Evolutionary conservation across 139 green algal species (phyloP), one percentile per base, ranked within the genome.

Genomic region (Tetraselmis striata): DNA sequence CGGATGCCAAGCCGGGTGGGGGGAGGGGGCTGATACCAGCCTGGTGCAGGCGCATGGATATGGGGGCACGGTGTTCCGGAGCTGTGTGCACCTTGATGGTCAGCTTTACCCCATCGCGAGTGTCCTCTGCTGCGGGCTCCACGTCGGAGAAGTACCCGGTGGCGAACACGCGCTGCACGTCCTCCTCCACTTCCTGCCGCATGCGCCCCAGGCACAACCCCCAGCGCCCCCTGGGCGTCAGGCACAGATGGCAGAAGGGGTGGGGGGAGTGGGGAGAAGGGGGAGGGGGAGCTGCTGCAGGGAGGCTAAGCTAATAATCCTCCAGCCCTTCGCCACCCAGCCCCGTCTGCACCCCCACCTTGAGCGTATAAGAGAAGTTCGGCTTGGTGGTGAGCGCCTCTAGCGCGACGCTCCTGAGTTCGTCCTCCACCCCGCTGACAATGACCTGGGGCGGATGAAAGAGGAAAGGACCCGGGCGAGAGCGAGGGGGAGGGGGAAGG

Each of bases 361-460:
- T 67, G 45, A 93, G 80, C 2, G 95, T 98, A 85, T 99, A 98
- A 0, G 93, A 89, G 84, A 98, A 98, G 87, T 98, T 99, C 32
- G 96, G 93, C 5, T 92, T 89, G 0, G 90, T 94, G 32, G 81
- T 90, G 23, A 99, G 82, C 24, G 90, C 90, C 1, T 77, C 30
- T 74, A 86, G 32, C 25, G 90, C 95, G 1, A 96, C 84, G 1
- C 85, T 28, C 82, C 90, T 85, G 29, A 98, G 91, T 77, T 94
- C 88, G 1, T 93, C 87, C 45, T 67, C 45, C n/a, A 93, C 90
- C 0, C 94, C 94, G 75, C 88, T 80, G 23, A 98, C 84, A 45
- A 95, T 91, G n/a, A 96, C 88, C 90, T 95, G 87, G n/a, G 80
- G 2, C 0, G 59, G 5, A 1, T 0, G 23, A 28, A 58, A 58